Evolutionary conservation across 345 rosid genomes (phyloP).

Genomic region (Citrus mangshanensis): DNA sequence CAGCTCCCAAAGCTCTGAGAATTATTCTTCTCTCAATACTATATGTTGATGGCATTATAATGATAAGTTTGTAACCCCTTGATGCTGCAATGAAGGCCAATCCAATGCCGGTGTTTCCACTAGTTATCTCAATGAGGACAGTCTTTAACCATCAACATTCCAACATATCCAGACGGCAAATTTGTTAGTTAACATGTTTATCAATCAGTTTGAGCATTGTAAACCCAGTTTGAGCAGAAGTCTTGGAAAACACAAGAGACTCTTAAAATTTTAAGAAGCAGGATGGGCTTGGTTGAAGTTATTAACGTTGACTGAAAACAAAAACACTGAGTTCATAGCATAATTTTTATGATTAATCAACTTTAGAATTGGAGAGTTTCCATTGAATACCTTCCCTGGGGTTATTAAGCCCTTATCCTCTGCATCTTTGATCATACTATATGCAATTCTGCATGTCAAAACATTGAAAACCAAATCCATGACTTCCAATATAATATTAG

Average conservation of each 20-base stretch:
- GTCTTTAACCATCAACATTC: slow-evolving; percentile 30
- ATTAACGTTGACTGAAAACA: not conserved
- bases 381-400: slow-evolving; percentile 47
- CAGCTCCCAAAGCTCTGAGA: slow-evolving; percentile 73
- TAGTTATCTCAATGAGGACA: slow-evolving; percentile 48
- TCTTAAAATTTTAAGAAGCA: slow-evolving; percentile 1
- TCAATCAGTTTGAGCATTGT: not conserved
- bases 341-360: not conserved
- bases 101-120: slow-evolving; percentile 84
- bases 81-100: slow-evolving; percentile 65
- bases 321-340: not conserved
- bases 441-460: slow-evolving; percentile 32
- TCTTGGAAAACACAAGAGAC: not conserved
- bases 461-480: not conserved
- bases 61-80: slow-evolving; percentile 60
- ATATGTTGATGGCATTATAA: slow-evolving; percentile 49
- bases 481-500: not conserved
- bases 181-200: not conserved
- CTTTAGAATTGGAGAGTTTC: not conserved
- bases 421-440: slow-evolving; percentile 68
- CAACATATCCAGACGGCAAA: not conserved
- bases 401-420: slow-evolving; percentile 62
- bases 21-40: slow-evolving; percentile 67
- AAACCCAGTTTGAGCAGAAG: not conserved
- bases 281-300: not conserved